Conservation (phyloP, 129 eudicot genomes). For the Ambrosia artemisiifolia region DNA sequence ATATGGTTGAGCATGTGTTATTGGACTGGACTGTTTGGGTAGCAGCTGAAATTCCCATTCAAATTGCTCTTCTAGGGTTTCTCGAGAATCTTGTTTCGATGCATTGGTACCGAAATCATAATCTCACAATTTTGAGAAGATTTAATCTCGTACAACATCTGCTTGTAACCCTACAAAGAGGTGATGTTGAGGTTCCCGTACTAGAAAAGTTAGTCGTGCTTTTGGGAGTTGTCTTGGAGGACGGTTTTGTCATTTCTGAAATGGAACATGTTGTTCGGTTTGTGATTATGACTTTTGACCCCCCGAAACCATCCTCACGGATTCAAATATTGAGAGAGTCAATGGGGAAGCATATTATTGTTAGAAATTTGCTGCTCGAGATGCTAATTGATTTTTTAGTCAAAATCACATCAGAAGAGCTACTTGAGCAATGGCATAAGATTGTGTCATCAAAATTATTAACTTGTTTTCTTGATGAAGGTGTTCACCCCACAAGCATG, state of each 20-base stretch:
- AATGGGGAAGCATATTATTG: slow-evolving; percentile 97
- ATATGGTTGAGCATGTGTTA: slow-evolving; percentile 95
- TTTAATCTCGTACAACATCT: slow-evolving; percentile 91
- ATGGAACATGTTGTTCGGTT: slow-evolving; percentile 88
- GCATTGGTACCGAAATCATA: slow-evolving; percentile 98
- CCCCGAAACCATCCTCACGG: slow-evolving; percentile 68
- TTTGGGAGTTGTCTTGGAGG: slow-evolving; percentile 88
- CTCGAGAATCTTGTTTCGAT: slow-evolving; percentile 96
- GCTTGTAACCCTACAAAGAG: slow-evolving; percentile 88
- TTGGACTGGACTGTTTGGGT: slow-evolving; percentile 99
- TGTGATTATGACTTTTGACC: slow-evolving; percentile 93
- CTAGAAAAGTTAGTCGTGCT: slow-evolving; percentile 87
- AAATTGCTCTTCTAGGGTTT: slow-evolving; percentile 80
- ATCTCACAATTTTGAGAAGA: slow-evolving; percentile 88
- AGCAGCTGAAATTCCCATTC: slow-evolving; percentile 79
- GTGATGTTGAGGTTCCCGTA: slow-evolving; percentile 96
- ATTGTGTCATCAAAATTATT: slow-evolving; percentile 77
- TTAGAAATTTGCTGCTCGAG: slow-evolving; percentile 96
- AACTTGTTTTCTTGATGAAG: slow-evolving; percentile 87
- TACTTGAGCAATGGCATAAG: slow-evolving; percentile 96
- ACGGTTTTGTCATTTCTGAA: slow-evolving; percentile 87
- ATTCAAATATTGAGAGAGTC: slow-evolving; percentile 61
- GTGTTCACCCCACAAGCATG: slow-evolving; percentile 96
- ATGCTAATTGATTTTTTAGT: slow-evolving; percentile 94
- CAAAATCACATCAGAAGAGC: slow-evolving; percentile 72